Percentiles rank a stretch among this genome's conserved stretches.
Evolutionary conservation across 768 basidiomycete species (phyloP).

Genomic region (Terana coerulea): DNA sequence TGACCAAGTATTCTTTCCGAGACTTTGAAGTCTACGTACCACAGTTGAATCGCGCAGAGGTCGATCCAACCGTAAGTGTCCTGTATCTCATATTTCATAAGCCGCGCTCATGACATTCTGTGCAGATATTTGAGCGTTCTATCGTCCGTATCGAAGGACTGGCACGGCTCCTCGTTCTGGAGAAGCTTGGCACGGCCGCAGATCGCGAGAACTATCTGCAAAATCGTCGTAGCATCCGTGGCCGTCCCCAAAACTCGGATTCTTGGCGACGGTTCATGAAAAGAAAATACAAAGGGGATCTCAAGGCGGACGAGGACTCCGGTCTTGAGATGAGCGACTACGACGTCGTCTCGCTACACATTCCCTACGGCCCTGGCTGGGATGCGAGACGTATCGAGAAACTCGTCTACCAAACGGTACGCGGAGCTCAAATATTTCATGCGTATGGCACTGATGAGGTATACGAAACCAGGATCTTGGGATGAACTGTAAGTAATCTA

Average conservation of each 20-base stretch:
- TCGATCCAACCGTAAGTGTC: constrained; percentile 55
- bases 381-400: constrained; percentile 53
- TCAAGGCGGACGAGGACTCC: constrained; percentile 40
- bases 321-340: constrained; percentile 56
- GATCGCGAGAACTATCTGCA: constrained; percentile 44
- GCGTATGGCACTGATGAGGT: not conserved
- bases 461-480: constrained; percentile 50
- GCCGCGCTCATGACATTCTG: not conserved
- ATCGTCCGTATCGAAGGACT: constrained; percentile 55
- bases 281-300: constrained; percentile 49
- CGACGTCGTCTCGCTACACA: constrained; percentile 49
- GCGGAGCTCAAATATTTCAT: constrained; percentile 17
- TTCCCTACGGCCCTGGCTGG: constrained; percentile 62
- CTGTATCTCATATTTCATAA: not conserved
- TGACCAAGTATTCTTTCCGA: constrained; percentile 53
- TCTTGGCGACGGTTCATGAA: constrained; percentile 29
- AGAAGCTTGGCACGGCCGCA: constrained; percentile 46
- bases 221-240: constrained; percentile 46
- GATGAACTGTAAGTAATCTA: constrained; percentile 47
- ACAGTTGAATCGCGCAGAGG: constrained; percentile 41
- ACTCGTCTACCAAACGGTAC: constrained; percentile 52
- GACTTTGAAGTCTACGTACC: constrained; percentile 58
- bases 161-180: constrained; percentile 58
- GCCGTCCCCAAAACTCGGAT: constrained; percentile 35
- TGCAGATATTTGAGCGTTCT: constrained; percentile 59